Evolutionary conservation across 192 early-diverging fungal species (phyloP).

Genomic region (Backusella liffmaniae): DNA sequence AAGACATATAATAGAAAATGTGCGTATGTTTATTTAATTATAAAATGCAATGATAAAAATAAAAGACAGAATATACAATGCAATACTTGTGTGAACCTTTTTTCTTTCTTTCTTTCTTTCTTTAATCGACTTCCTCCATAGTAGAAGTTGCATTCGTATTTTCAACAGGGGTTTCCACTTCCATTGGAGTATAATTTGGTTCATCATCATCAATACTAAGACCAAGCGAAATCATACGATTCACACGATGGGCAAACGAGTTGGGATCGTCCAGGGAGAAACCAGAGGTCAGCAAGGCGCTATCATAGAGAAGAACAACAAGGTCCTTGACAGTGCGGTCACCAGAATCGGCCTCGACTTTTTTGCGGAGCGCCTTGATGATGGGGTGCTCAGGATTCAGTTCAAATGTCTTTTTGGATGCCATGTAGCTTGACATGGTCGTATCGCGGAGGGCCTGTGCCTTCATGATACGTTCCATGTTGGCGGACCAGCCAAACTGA

Average conservation of each 20-base stretch:
- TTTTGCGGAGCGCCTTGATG: conserved; percentile 89
- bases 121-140: not conserved
- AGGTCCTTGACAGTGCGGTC: conserved; percentile 99
- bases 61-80: not conserved
- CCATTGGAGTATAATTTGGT: not conserved
- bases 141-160: not conserved
- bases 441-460: conserved; percentile 98
- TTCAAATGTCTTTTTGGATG: conserved; percentile 98
- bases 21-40: not conserved
- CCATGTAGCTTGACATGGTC: conserved; percentile 98
- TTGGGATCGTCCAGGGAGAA: conserved; percentile 96
- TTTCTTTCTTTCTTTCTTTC: not conserved
- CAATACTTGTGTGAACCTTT: not conserved
- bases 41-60: not conserved
- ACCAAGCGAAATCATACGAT: conserved; percentile 98
- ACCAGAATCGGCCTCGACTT: conserved; percentile 85
- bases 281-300: conserved; percentile 92
- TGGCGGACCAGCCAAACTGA: conserved; percentile 99
- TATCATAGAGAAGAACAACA: conserved; percentile 92
- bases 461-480: conserved; percentile 99
- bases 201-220: conserved; percentile 82
- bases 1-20: no score
- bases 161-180: not conserved
- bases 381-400: conserved; percentile 95
- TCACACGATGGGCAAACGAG: conserved; percentile 90